These are phyloP conservation scores for Nadsonia commutata DNA, from an alignment of 1,139 yeast genomes.

Conservation along the genomic window DNA sequence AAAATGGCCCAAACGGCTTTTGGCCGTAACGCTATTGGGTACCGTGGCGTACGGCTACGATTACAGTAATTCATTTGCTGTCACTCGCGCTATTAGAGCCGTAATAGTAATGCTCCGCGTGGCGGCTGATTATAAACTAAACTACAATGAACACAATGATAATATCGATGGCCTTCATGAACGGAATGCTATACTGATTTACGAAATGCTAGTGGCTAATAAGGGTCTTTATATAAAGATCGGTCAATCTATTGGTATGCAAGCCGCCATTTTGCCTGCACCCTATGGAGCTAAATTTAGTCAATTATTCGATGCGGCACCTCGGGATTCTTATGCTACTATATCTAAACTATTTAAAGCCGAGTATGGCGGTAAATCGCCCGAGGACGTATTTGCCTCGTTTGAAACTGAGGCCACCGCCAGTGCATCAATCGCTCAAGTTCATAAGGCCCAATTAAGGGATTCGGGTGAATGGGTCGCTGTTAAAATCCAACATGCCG, in stretches of 20 bases:
- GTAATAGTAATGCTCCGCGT: conserved; percentile 31
- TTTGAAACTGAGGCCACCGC: conserved; percentile 47
- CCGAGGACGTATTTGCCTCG: conserved; percentile 29
- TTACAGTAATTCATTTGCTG: conserved; percentile 32
- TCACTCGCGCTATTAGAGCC: conserved; percentile 39
- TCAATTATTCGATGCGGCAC: conserved; percentile 55
- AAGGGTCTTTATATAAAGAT: conserved; percentile 64
- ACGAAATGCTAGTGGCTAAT: conserved; percentile 38
- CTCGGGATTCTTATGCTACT: conserved; percentile 45
- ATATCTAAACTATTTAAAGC: conserved; percentile 32
- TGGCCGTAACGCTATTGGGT: neutral
- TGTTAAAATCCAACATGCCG: conserved; percentile 52
- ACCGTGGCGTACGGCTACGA: conserved; percentile 21
- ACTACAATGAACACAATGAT: conserved; percentile 28
- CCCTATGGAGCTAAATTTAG: conserved; percentile 43
- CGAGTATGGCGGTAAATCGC: conserved; percentile 35
- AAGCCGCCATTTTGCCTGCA: conserved; percentile 50
- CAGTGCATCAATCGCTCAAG: conserved; percentile 65
- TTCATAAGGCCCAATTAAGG: conserved; percentile 39
- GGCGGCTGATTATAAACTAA: conserved; percentile 35
- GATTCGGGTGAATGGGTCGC: conserved; percentile 44
- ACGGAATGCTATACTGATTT: conserved; percentile 40
- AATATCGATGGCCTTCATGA: conserved; percentile 42
- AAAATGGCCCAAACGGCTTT: neutral
- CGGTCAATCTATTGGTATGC: conserved; percentile 66